These are phyloP conservation scores for Delonix regia DNA, from an alignment of 306 rosid genomes.

Conservation along the genomic window DNA sequence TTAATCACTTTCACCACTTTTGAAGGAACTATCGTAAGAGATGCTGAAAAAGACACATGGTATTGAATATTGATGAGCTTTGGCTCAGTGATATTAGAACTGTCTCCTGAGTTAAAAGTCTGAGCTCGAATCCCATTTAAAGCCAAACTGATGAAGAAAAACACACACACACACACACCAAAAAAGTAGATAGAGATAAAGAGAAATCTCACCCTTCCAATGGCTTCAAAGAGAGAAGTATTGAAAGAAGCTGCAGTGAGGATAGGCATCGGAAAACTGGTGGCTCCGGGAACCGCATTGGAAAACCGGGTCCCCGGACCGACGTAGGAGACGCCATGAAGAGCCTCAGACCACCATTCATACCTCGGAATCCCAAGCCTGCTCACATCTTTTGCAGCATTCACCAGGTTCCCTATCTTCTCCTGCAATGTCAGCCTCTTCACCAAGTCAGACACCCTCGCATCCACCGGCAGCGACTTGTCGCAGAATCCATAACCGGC, in stretches of 20 bases:
- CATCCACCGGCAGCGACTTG: conserved; percentile 44
- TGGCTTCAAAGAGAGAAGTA: conserved; percentile 78
- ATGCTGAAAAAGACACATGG: background rate
- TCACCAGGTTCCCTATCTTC: conserved; percentile 69
- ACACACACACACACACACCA: background rate
- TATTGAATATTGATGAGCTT: background rate
- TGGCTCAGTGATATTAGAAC: background rate
- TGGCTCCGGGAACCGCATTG: conserved; percentile 72
- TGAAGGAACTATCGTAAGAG: conserved; percentile 15
- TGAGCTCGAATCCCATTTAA: background rate
- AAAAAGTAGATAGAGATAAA: background rate
- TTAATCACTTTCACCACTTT: conserved; percentile 26
- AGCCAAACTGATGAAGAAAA: background rate
- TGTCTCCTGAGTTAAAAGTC: background rate
- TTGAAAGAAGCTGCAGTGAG: conserved; percentile 96
- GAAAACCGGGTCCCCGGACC: conserved; percentile 87
- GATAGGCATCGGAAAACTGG: conserved; percentile 92
- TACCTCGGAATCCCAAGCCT: conserved; percentile 90
- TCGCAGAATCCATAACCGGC: conserved; percentile 69
- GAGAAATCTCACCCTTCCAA: conserved; percentile 68
- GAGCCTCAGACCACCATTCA: conserved; percentile 99
- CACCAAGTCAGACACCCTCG: conserved; percentile 75
- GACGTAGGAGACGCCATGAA: conserved; percentile 85
- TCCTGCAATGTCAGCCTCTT: conserved; percentile 77
- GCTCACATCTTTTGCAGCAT: conserved; percentile 58